These are phyloP conservation scores for Suillus subalutaceus DNA, from an alignment of 768 basidiomycete genomes.

Conservation along the genomic window DNA sequence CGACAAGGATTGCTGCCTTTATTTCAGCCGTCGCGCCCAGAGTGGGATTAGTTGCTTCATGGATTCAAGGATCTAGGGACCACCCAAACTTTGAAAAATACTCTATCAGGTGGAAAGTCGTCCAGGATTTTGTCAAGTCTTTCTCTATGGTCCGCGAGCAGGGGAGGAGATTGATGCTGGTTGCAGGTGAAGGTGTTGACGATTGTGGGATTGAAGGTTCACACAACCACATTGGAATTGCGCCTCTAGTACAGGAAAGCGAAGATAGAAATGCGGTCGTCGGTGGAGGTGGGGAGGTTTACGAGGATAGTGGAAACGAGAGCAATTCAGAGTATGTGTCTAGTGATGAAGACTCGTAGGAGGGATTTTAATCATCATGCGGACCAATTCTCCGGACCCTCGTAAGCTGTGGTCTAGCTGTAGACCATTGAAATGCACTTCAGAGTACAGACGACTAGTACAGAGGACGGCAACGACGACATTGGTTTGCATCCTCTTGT, in stretches of 20 bases:
- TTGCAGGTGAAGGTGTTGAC: neutral
- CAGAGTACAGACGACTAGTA: too few species aligned
- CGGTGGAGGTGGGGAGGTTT: neutral
- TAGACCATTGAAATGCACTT: too few species aligned
- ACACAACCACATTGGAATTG: neutral
- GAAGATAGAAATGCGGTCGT: neutral
- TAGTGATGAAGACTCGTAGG: too few species aligned
- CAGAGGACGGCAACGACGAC: too few species aligned
- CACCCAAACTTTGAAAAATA: conserved; percentile 21
- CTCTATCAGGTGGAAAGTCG: conserved; percentile 26
- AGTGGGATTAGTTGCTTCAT: conserved; percentile 27
- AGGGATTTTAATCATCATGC: too few species aligned
- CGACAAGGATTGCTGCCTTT: too few species aligned
- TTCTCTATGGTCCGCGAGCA: conserved; percentile 19
- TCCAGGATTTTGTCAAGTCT: conserved; percentile 25
- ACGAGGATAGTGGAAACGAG: neutral
- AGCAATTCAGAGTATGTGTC: too few species aligned
- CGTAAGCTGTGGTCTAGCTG: too few species aligned
- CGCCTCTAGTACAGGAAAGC: neutral
- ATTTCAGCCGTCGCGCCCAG: too few species aligned
- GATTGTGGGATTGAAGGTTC: neutral
- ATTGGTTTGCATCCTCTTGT: too few species aligned
- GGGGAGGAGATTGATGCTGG: neutral
- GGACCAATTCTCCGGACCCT: too few species aligned
- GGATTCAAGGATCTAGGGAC: conserved; percentile 2